Evolutionary conservation across 1,139 yeast species (phyloP), one percentile per base, ranked within the genome.

Genomic region (Debaryomycetaceae sp.): DNA sequence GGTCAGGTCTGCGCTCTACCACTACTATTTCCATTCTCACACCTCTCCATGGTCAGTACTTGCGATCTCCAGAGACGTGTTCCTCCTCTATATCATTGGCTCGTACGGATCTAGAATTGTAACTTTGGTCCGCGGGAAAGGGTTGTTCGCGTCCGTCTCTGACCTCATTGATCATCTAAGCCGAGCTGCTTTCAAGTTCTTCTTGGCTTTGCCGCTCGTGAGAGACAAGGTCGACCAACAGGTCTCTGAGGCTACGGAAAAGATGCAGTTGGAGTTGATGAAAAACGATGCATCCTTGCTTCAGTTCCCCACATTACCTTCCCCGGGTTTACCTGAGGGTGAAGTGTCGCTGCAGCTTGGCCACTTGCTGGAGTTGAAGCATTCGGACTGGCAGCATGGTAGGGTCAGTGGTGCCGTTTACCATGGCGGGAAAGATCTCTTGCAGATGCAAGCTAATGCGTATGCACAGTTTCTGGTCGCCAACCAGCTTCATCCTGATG

Each of bases 401-500:
- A 67, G 75, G 37, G 83, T 87, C 2, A 80, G 94, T 20, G 98
- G 98, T 11, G 97, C 96, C 0, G 97, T 90, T 5, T 90, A 90
- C 45, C 97, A 90, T 45, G 97, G 97, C 21, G 96, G 96, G 5
- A 61, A 68, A 13, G 83, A 79, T 12, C 56, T 87, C 32, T 62
- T 82, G 27, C 58, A 68, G 22, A 57, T 90, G 28, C 97, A 90
- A 53, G 58, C 92, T 3, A 57, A 69, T 30, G 92, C 95, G 0
- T 87, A 76, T 49, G 70, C 73, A 30, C 68, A 69, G 45, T 87
- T 73, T 51, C 73, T 92, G 5, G 86, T 87, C 16, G 86, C 96
- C 4, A 90, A 90, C 54, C 98, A 90, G 53, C 62, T 90, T 32
- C 98, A 90, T 47, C 98, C 98, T 0, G 97, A 90, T 53, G 93